These are phyloP conservation scores for Vitis labrusca DNA, from an alignment of 164 flowering plant species.

Conservation along the genomic window DNA sequence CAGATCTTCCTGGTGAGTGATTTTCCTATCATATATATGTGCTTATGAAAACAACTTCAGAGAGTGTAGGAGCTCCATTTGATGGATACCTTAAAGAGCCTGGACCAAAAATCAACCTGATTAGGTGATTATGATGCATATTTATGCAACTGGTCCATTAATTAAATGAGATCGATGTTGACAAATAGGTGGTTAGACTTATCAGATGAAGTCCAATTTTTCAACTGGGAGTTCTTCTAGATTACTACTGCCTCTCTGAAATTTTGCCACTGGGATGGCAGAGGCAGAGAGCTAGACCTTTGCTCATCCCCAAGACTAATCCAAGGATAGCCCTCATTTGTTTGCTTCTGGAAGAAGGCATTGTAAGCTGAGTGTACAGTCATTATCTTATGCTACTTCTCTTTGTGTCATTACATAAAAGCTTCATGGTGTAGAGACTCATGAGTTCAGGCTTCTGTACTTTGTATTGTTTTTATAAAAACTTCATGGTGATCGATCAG, in stretches of 20 bases:
- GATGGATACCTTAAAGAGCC: not conserved
- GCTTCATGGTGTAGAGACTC: not conserved
- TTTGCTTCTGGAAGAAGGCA: not conserved
- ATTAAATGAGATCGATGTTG: not conserved
- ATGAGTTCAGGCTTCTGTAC: not conserved
- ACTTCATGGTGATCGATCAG: constrained; percentile 24
- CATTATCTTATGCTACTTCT: not conserved
- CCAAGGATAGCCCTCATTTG: not conserved
- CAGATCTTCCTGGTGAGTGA: constrained; percentile 50
- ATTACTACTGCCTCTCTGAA: not conserved
- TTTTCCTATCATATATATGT: not conserved
- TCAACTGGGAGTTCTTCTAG: not conserved
- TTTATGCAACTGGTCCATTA: not conserved
- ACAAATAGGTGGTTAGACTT: no score
- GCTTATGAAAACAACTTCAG: no score
- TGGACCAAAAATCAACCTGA: not conserved
- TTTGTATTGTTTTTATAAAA: not conserved
- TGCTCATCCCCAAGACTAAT: not conserved
- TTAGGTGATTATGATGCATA: not conserved
- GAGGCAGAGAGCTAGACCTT: not conserved
- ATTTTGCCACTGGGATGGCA: not conserved
- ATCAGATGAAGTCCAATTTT: not conserved
- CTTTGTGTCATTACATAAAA: not conserved
- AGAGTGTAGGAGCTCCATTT: not conserved
- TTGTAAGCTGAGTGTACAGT: not conserved